These are phyloP conservation scores for Boletus rufocinnamomeus DNA, from an alignment of 768 basidiomycete genomes.

Conservation along the genomic window DNA sequence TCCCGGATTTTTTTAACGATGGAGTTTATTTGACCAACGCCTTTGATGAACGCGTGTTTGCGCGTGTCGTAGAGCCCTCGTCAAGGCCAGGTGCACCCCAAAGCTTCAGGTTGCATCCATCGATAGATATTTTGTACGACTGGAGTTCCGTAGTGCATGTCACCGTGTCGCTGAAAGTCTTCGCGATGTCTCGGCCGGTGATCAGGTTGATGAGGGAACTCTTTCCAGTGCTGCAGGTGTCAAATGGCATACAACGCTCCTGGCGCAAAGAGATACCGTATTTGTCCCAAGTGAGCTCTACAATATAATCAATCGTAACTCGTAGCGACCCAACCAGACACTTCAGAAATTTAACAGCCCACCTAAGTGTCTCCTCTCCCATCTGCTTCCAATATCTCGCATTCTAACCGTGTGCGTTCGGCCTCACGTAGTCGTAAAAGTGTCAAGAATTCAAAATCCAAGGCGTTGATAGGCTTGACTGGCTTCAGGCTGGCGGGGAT, in stretches of 20 bases:
- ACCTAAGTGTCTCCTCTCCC: conserved; percentile 33
- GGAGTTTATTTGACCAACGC: conserved; percentile 10
- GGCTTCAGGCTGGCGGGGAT: conserved; percentile 21
- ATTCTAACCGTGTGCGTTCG: conserved; percentile 73
- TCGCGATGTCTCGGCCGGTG: conserved; percentile 9
- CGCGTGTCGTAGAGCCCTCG: conserved; percentile 9
- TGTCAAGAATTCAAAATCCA: conserved; percentile 81
- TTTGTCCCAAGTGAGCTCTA: conserved; percentile 5
- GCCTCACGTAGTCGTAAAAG: conserved; percentile 81
- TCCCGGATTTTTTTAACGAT: conserved; percentile 1
- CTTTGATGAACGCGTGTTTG: conserved; percentile 6
- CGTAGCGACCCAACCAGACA: background rate
- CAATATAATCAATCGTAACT: conserved; percentile 15
- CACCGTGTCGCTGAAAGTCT: conserved; percentile 21
- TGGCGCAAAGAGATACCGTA: conserved; percentile 3
- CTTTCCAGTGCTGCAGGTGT: conserved; percentile 18
- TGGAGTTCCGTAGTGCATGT: conserved; percentile 16
- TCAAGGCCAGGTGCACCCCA: conserved; percentile 24
- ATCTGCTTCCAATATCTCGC: conserved; percentile 74
- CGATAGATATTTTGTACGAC: conserved; percentile 15
- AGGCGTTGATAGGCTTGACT: conserved; percentile 37
- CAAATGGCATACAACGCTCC: background rate
- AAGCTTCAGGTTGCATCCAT: conserved; percentile 11
- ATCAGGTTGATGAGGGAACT: conserved; percentile 30
- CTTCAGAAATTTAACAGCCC: background rate